Evolutionary conservation across 164 flowering plant genomes (phyloP).

Genomic region (Aristolochia fimbriata): DNA sequence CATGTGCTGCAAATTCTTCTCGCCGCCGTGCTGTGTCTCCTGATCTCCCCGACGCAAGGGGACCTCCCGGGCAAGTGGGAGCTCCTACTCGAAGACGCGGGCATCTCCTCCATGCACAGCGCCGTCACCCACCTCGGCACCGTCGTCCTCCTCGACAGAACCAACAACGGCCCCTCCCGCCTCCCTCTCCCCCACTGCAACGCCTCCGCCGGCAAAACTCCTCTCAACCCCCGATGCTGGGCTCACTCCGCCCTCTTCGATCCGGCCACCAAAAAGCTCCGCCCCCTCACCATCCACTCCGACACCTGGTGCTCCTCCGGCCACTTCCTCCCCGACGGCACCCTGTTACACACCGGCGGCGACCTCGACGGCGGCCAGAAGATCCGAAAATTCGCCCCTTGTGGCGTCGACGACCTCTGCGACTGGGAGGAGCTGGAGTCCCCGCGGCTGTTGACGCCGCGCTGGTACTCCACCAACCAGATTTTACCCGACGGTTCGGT

Average conservation of each 20-base stretch:
- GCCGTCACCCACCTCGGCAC: constrained; percentile 78
- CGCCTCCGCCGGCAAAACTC: constrained; percentile 18
- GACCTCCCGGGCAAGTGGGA: constrained; percentile 83
- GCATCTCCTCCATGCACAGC: constrained; percentile 92
- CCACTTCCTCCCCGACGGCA: constrained; percentile 77
- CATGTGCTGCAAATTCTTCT: constrained; percentile 1
- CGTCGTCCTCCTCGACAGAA: constrained; percentile 82
- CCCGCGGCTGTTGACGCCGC: constrained; percentile 14
- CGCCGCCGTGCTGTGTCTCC: constrained; percentile 1
- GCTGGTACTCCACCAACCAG: constrained; percentile 45
- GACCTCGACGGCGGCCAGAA: constrained; percentile 47
- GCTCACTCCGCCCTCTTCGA: constrained; percentile 73
- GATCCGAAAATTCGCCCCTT: constrained; percentile 42
- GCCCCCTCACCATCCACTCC: constrained; percentile 68
- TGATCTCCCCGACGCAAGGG: constrained; percentile 11
- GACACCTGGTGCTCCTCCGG: constrained; percentile 99
- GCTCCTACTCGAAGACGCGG: constrained; percentile 54
- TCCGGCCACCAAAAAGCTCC: constrained; percentile 40
- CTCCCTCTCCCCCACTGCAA: constrained; percentile 33
- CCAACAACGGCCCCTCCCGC: constrained; percentile 73
- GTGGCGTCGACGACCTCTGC: constrained; percentile 20
- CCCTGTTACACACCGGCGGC: constrained; percentile 85
- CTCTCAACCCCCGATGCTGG: constrained; percentile 55
- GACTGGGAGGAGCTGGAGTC: constrained; percentile 39
- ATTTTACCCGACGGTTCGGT: constrained; percentile 39